Base-by-base conservation (phyloP, 768 basidiomycete species). In the Tricholoma terreum region DNA sequence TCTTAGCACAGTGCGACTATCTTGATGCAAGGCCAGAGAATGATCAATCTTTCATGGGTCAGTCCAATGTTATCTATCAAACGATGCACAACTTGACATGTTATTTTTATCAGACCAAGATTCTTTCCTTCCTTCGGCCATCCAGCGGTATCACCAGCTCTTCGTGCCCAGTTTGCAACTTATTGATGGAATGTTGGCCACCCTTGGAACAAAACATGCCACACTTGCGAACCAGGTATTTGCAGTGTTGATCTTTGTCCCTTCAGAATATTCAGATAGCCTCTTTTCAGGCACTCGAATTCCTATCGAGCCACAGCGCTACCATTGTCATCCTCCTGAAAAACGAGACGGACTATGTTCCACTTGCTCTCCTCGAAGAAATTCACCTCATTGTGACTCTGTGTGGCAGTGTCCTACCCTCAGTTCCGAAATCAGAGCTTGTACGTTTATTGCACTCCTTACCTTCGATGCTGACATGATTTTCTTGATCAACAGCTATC, bases 81-180 rank as follows among this genome's bases (percentile, higher is more conserved):
- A 4, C 21, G 5, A 33, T 10, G 34, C 50, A 21, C 10, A 34
- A 33, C 30, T 56, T 53, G 34, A 61, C 33, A n/a, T 31, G 22
- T 27, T 9, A 27, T 59, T 9, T 58, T 58, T 21, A 19, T 30
- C 40, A 94, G 93, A 94, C 63, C 82, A 84, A 38, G 88, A 92
- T 62, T 83, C 85, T n/a, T 94, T 95, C 78, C 77, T 95, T 10
- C 93, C 93, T 4, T 88, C 90, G 0, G 90, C 90, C 1, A 82
- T 93, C 17, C 87, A 91, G 54, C 84, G 96, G 34, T 94, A 97
- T 68, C 94, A 97, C 64, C 94, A 97, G 65, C 71, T 97, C 1
- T 80, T 97, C 63, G 83, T 94, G 73, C 94, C 93, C 0, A 86
- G 89, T 4, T 69, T 98, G 40, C 94, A 97, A 69, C 79, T 97